Evolutionary conservation across 2,329 filamentous ascomycete genomes (phyloP), one percentile per base, ranked within the genome.

Genomic region (Daldinia sp.): DNA sequence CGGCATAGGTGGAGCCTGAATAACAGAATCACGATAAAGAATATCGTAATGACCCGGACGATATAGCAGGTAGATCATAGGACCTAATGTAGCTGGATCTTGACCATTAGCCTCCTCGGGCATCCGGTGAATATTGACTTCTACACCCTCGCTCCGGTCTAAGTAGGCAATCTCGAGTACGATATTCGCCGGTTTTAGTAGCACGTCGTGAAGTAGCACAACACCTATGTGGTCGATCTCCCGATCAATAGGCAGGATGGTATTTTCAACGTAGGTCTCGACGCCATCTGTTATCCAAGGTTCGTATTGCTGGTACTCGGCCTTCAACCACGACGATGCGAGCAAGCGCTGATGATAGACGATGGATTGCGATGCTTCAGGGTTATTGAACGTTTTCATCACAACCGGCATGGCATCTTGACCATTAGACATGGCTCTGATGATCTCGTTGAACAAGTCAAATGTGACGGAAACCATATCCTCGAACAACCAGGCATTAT

Each of bases 221-320:
- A 98, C 83, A 41, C 92, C 92, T n/a, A 97, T 81, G 71, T 97
- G 89, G 70, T 99, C 95, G 66, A 98, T 96, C 79, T 98, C 94
- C 51, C 88, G 87, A 69, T 89, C 85, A 13, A 89, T 84, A 0
- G 90, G 87, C 74, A 96, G 90, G 66, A 98, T 88, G 62, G 84
- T 85, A 11, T 85, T 83, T 35, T 83, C 94, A 21, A 87, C 82
- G 11, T 87, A 83, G 32, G 95, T 80, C 50, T 81, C 81, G 32
- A 76, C 74, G n/a, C 78, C 81, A 53, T 87, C 85, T 4, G 81
- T 78, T 23, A 96, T 84, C 74, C 93, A 98, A 6, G 87, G 86
- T 68, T 88, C 82, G 73, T 93, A 97, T 30, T 85, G 81, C 11
- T 83, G 84, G 1, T 85, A 79, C 71, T 94, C 87, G 11, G 87